Conservation (phyloP, 345 rosid species). For the Raphanus sativus region DNA sequence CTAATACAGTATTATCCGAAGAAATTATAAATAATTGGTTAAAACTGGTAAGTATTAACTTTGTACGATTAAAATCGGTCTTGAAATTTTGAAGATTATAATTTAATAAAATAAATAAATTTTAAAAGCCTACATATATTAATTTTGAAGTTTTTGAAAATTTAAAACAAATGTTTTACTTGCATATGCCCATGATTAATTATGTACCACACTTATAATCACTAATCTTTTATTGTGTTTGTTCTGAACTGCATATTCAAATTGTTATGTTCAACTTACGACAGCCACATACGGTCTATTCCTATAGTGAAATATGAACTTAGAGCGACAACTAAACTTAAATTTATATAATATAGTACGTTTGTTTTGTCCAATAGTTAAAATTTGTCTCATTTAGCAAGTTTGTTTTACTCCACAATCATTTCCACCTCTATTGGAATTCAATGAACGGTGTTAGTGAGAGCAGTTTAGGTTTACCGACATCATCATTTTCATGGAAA, state of each 20-base stretch:
- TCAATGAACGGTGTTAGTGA: too few species aligned
- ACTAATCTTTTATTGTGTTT: too few species aligned
- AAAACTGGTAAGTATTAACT: not conserved
- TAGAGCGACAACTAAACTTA: not conserved
- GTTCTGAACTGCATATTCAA: too few species aligned
- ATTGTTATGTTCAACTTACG: not conserved
- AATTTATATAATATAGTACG: not conserved
- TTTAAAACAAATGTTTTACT: too few species aligned
- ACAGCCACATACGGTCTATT: not conserved
- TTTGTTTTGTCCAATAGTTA: not conserved
- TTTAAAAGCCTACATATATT: too few species aligned
- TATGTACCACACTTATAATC: too few species aligned
- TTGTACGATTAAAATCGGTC: not conserved
- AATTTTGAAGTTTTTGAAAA: too few species aligned
- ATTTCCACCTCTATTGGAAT: too few species aligned
- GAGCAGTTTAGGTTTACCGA: not conserved
- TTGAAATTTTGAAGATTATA: too few species aligned
- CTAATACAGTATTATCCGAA: not conserved
- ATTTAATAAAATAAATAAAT: too few species aligned
- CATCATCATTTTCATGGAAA: not conserved
- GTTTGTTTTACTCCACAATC: too few species aligned
- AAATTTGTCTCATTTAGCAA: not conserved
- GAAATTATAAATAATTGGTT: not conserved
- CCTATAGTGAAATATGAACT: not conserved
- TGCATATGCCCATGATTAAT: too few species aligned